phyloP scores from a whole-genome alignment of 1,284 basidiomycete species.

The Ganoderma lucidum region DNA sequence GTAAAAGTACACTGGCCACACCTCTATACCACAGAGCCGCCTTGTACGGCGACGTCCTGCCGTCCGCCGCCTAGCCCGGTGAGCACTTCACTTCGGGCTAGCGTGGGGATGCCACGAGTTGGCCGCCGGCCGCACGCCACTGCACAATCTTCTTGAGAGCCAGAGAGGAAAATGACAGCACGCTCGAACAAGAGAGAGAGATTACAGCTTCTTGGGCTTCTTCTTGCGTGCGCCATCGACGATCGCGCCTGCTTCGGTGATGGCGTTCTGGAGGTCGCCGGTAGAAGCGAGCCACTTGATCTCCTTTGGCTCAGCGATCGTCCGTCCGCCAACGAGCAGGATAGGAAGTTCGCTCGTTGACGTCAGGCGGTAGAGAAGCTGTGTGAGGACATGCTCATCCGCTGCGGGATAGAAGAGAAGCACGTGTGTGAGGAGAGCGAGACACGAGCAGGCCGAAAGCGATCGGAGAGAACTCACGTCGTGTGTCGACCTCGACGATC shows the following conservation, averaged over 20 bases:
- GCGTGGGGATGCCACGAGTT: constrained; percentile 12
- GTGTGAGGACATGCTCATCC: constrained; percentile 55
- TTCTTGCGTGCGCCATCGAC: constrained; percentile 64
- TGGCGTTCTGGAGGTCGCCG: constrained; percentile 59
- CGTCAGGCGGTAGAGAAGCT: constrained; percentile 65
- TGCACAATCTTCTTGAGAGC: constrained; percentile 24
- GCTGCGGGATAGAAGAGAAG: constrained; percentile 33
- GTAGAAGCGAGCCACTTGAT: constrained; percentile 59
- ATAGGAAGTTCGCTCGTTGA: constrained; percentile 67
- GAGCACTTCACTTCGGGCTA: constrained; percentile 30
- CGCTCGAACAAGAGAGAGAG: constrained; percentile 1
- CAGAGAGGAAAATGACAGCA: not conserved
- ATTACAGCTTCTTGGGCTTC: constrained; percentile 47
- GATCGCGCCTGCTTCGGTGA: constrained; percentile 66
- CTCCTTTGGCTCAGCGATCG: constrained; percentile 63
- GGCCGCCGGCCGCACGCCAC: constrained; percentile 14
- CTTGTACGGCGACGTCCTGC: constrained; percentile 19
- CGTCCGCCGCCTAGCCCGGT: constrained; percentile 17
- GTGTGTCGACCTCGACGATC: constrained; percentile 78
- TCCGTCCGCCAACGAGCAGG: constrained; percentile 70
- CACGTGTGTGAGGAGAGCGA: constrained; percentile 9
- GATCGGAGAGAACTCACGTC: constrained; percentile 52
- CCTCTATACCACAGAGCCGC: constrained; percentile 30
- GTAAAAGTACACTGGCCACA: constrained; percentile 27
- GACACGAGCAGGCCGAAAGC: not conserved